Percentiles rank a stretch among this genome's conserved stretches.
Evolutionary conservation across 2,329 filamentous ascomycete genomes (phyloP).

Genomic region (Colletotrichum sp.): DNA sequence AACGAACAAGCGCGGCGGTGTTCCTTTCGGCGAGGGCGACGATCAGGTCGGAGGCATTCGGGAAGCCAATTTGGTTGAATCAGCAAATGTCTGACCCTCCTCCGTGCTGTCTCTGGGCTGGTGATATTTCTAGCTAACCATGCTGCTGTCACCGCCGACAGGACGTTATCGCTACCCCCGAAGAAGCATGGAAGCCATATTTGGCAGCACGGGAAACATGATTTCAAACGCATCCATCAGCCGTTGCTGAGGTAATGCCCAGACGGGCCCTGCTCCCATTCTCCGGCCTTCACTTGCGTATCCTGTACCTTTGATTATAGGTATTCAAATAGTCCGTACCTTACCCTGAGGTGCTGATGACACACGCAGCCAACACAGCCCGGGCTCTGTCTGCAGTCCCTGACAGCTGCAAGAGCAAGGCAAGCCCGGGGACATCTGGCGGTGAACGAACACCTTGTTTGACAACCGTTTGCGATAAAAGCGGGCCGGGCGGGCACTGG

Average conservation of each 20-base stretch:
- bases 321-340: not conserved
- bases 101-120: not conserved
- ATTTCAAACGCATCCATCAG: conserved; percentile 15
- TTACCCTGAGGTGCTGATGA: not conserved
- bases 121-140: not conserved
- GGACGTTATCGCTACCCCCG: not conserved
- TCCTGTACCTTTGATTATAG: not conserved
- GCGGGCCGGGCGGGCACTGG: not conserved
- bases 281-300: not conserved
- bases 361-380: not conserved
- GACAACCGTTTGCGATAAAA: conserved; percentile 8
- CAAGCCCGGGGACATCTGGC: not conserved
- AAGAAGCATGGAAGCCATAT: not conserved
- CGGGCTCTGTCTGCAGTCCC: not conserved
- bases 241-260: conserved; percentile 20
- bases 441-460: conserved; percentile 16
- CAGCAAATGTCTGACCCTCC: conserved; percentile 4
- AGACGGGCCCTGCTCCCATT: not conserved
- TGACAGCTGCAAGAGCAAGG: not conserved
- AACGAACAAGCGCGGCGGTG: not conserved
- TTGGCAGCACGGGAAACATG: conserved; percentile 9
- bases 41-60: conserved; percentile 5
- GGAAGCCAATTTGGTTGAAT: not conserved
- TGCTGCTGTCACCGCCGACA: not conserved
- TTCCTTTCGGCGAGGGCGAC: conserved; percentile 6